Conservation (phyloP, 2,329 filamentous ascomycete species). For the Fusarium xylarioides region DNA sequence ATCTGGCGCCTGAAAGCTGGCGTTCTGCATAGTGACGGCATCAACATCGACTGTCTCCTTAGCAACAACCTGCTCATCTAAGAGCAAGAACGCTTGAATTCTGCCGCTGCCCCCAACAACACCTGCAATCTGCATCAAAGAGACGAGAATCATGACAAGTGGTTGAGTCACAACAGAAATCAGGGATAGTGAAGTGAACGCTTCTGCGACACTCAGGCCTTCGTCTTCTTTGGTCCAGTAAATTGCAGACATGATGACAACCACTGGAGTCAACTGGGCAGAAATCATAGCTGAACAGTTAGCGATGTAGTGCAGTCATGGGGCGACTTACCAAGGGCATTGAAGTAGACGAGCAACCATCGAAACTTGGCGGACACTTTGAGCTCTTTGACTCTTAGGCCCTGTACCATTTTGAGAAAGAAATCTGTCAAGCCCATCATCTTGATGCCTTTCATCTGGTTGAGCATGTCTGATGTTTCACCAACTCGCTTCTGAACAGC, state of each 20-base stretch:
- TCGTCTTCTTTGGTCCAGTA: slow-evolving; percentile 44
- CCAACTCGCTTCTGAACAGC: slow-evolving; percentile 54
- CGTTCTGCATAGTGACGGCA: slow-evolving; percentile 4
- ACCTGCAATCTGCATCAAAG: slow-evolving; percentile 47
- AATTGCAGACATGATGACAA: slow-evolving; percentile 48
- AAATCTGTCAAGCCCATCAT: slow-evolving; percentile 53
- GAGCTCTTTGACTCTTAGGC: slow-evolving; percentile 50
- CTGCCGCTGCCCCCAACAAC: slow-evolving; percentile 47
- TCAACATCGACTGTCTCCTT: neutral
- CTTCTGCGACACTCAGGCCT: slow-evolving; percentile 45
- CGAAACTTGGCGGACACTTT: slow-evolving; percentile 50
- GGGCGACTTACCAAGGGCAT: slow-evolving; percentile 40
- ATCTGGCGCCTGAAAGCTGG: slow-evolving; percentile 28
- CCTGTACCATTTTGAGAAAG: slow-evolving; percentile 46
- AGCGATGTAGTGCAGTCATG: neutral
- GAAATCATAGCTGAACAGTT: slow-evolving; percentile 38
- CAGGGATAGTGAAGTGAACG: slow-evolving; percentile 50
- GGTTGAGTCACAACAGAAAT: slow-evolving; percentile 47
- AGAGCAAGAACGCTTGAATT: slow-evolving; percentile 46
- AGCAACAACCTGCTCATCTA: slow-evolving; percentile 30
- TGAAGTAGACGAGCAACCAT: slow-evolving; percentile 47
- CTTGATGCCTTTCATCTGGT: slow-evolving; percentile 55
- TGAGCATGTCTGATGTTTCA: slow-evolving; percentile 51
- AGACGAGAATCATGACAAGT: slow-evolving; percentile 45
- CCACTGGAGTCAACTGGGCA: slow-evolving; percentile 44